These are phyloP conservation scores for Rhizopus arrhizus DNA, from an alignment of 371 early-diverging fungal genomes.

Conservation along the genomic window DNA sequence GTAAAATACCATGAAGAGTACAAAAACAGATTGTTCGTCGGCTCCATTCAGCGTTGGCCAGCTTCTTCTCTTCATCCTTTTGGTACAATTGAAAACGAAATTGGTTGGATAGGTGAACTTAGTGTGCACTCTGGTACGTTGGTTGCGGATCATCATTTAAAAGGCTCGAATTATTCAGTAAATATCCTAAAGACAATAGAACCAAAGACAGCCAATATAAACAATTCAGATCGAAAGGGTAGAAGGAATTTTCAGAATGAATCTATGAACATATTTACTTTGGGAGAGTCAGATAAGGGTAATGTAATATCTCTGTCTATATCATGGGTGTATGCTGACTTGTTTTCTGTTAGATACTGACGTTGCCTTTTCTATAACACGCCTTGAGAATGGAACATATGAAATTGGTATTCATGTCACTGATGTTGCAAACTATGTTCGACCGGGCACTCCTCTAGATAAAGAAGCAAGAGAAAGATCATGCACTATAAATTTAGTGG, in stretches of 20 bases:
- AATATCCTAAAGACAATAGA: slow-evolving; percentile 16
- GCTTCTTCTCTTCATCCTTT: slow-evolving; percentile 47
- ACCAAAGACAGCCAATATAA: slow-evolving; percentile 4
- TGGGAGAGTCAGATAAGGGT: slow-evolving; percentile 13
- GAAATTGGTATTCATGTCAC: slow-evolving; percentile 89
- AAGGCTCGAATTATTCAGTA: slow-evolving; percentile 36
- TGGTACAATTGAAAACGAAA: slow-evolving; percentile 43
- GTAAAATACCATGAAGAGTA: slow-evolving; percentile 42
- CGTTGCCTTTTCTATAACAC: slow-evolving; percentile 32
- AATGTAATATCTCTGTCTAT: not conserved
- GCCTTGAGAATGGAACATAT: slow-evolving; percentile 32
- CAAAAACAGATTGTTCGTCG: slow-evolving; percentile 40
- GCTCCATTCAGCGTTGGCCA: slow-evolving; percentile 45
- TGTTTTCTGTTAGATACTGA: slow-evolving; percentile 14
- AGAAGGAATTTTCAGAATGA: slow-evolving; percentile 25
- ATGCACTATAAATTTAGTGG: slow-evolving; percentile 80
- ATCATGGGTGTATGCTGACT: not conserved
- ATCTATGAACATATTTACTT: slow-evolving; percentile 21
- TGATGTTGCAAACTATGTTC: slow-evolving; percentile 85
- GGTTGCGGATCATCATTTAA: slow-evolving; percentile 45
- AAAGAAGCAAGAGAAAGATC: slow-evolving; percentile 74
- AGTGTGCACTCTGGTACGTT: slow-evolving; percentile 36
- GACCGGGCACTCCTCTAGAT: slow-evolving; percentile 69
- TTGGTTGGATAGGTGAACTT: slow-evolving; percentile 46
- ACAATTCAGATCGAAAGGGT: slow-evolving; percentile 3